phyloP scores from a whole-genome alignment of 768 basidiomycete genomes.

The Boletellus sp. region DNA sequence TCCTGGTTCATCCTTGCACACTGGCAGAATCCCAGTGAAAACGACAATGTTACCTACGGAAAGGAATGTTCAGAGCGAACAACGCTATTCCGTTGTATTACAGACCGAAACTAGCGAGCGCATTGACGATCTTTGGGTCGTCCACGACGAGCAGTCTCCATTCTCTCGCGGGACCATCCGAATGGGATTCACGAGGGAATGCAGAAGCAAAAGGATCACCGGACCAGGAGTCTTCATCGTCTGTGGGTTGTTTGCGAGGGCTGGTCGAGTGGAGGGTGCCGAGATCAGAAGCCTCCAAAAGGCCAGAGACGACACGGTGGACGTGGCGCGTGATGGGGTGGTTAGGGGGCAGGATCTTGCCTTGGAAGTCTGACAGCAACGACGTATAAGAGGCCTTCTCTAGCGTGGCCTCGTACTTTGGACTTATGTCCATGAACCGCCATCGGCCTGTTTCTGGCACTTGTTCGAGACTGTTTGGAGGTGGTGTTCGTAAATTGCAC shows the following conservation, averaged over 20 bases:
- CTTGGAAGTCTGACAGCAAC: conserved; percentile 49
- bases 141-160: conserved; percentile 81
- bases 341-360: conserved; percentile 56
- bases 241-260: conserved; percentile 1
- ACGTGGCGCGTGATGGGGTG: conserved; percentile 69
- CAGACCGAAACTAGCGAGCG: conserved; percentile 69
- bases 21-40: conserved; percentile 83
- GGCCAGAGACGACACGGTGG: conserved; percentile 60
- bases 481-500: neutral
- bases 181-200: neutral
- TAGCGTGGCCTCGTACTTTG: conserved; percentile 53
- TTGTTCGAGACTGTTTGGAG: conserved; percentile 61
- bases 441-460: conserved; percentile 85
- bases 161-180: conserved; percentile 29
- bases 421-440: conserved; percentile 81
- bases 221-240: conserved; percentile 21
- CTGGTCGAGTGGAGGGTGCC: conserved; percentile 45
- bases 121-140: conserved; percentile 68
- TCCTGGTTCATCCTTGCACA: conserved; percentile 74
- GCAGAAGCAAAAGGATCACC: conserved; percentile 17
- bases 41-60: conserved; percentile 69
- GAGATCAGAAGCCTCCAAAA: conserved; percentile 70
- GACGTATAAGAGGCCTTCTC: conserved; percentile 39
- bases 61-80: neutral
- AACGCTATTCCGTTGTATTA: neutral